Evolutionary conservation across 2,329 filamentous ascomycete genomes (phyloP).

Genomic region (Fusarium sp.): DNA sequence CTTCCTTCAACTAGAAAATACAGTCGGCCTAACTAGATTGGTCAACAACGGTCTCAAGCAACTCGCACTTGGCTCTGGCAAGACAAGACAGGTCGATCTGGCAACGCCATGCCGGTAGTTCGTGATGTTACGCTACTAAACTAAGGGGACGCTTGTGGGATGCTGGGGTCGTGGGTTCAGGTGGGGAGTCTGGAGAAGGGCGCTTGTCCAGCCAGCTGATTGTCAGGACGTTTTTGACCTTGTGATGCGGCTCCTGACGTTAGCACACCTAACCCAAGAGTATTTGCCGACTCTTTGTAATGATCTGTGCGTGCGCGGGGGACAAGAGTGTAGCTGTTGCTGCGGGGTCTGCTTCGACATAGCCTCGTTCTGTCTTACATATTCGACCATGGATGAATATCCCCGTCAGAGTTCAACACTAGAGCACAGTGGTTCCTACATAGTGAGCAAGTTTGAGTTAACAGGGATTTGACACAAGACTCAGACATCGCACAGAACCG

Average conservation of each 20-base stretch:
- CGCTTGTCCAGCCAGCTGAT: constrained; percentile 18
- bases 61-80: background rate
- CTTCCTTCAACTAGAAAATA: background rate
- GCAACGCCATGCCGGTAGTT: constrained; percentile 26
- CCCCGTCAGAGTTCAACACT: constrained; percentile 8
- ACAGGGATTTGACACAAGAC: background rate
- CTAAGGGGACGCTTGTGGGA: constrained; percentile 17
- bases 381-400: background rate
- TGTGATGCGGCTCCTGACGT: constrained; percentile 15
- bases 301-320: constrained; percentile 2
- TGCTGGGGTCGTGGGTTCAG: constrained; percentile 9
- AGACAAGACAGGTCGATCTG: background rate
- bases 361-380: background rate
- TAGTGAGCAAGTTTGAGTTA: constrained; percentile 4
- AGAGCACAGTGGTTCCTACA: background rate
- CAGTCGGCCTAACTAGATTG: background rate
- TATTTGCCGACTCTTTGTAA: background rate
- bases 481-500: background rate
- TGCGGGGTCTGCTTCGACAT: background rate
- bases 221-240: constrained; percentile 9
- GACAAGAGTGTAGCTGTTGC: background rate
- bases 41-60: background rate
- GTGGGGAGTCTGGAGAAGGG: constrained; percentile 23
- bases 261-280: constrained; percentile 4
- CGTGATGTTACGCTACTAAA: constrained; percentile 16